Evolutionary conservation across 768 basidiomycete genomes (phyloP).

Genomic region (Panellus pusillus): DNA sequence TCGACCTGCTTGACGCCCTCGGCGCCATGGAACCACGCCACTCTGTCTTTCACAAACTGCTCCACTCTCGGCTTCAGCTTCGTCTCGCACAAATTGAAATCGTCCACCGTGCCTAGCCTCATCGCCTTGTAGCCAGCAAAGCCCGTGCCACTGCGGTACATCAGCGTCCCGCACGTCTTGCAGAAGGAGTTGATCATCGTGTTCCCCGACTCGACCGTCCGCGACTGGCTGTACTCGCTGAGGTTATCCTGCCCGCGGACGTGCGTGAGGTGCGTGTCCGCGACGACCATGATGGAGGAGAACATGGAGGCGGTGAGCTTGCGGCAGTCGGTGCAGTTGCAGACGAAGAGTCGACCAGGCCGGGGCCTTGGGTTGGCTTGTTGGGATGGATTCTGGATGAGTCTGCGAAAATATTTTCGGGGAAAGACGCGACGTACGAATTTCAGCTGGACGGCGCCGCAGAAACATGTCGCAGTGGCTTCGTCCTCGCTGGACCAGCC

Average conservation of each 20-base stretch:
- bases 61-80: slow-evolving; percentile 9
- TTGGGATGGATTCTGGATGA: no score
- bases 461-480: slow-evolving; percentile 16
- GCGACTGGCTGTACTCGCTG: background rate
- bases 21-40: no score
- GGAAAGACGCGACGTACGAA: background rate
- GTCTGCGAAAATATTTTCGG: no score
- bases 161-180: slow-evolving; percentile 12
- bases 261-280: slow-evolving; percentile 2
- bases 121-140: background rate
- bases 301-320: slow-evolving; percentile 19
- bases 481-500: slow-evolving; percentile 14
- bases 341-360: slow-evolving; percentile 13
- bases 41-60: no score
- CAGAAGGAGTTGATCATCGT: slow-evolving; percentile 10
- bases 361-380: slow-evolving; percentile 8
- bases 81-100: slow-evolving; percentile 1
- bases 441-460: slow-evolving; percentile 13
- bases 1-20: no score
- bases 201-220: slow-evolving; percentile 3
- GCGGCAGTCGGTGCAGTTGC: slow-evolving; percentile 18
- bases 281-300: slow-evolving; percentile 10
- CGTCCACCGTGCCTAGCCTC: slow-evolving; percentile 10
- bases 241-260: slow-evolving; percentile 8
- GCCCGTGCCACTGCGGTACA: slow-evolving; percentile 9